Evolutionary conservation across 2,329 filamentous ascomycete species (phyloP), one percentile per base, ranked within the genome.

Genomic region (Beauveria sp.): DNA sequence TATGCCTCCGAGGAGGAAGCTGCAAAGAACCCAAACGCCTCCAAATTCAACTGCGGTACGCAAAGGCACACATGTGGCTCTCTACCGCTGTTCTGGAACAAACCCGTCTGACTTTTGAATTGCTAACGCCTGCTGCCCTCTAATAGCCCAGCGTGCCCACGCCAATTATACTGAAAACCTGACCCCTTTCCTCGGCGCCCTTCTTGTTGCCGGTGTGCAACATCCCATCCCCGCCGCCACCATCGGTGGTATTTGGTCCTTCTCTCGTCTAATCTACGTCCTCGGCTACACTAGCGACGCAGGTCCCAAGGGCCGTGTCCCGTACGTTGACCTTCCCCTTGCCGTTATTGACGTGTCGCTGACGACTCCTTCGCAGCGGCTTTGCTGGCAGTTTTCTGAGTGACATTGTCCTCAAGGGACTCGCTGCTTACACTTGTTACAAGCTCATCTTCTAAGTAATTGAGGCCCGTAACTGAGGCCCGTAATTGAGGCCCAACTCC

Each of bases 11-110:
- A 77, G 43, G 82, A 86, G 66, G 74, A 79, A 50, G 81, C 82
- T 22, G 77, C 75, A 34, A 81, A 83, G 73, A 77, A 85, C 68
- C 75, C 77, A 52, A 78, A 78, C 54, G 84, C 80, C 49, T 81
- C 74, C 70, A 69, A 71, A 58, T 88, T 88, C 77, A 89, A 89
- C 78, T 87, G 85, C 75, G 82, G 79, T 80, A 71, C 28, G 75
- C 70, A 70, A 66, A 63, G 63, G 18, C 43, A 2, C 4, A 28
- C 16, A 43, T 14, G 28, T 24, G 20, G 14, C 30, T 30, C 45
- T 49, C 63, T 64, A 22, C 18, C 16, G 7, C 24, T 46, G 5
- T 30, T 12, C 47, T 26, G 43, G n/a, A 22, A 12, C 38, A 38
- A 10, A 22, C 16, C 2, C 12, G 6, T 18, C 5, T 3, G 18